Percentiles rank a stretch among this genome's conserved stretches.
phyloP scores from a whole-genome alignment of 805 yeast species.

The Kregervanrija fluxuum region DNA sequence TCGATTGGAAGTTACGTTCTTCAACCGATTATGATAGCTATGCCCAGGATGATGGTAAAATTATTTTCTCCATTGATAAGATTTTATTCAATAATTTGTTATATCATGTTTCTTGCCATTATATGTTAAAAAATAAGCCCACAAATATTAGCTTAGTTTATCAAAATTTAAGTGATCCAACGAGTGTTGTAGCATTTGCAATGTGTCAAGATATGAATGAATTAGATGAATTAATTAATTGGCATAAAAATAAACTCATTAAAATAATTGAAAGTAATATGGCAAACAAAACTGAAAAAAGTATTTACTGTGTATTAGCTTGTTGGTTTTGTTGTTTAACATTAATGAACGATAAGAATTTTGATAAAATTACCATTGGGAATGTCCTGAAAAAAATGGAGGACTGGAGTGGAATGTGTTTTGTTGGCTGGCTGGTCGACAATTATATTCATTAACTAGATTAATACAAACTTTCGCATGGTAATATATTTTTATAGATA shows the following conservation, averaged over 20 bases:
- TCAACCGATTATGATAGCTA: slow-evolving; percentile 3
- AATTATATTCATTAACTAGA: too few species aligned
- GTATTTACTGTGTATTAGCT: slow-evolving; percentile 4
- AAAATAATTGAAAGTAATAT: slow-evolving; percentile 6
- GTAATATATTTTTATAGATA: too few species aligned
- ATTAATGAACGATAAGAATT: slow-evolving; percentile 2
- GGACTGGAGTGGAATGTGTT: too few species aligned
- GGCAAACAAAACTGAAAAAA: slow-evolving; percentile 4
- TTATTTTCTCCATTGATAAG: slow-evolving; percentile 7
- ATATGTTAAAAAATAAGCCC: slow-evolving; percentile 3
- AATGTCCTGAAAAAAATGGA: slow-evolving; percentile 1
- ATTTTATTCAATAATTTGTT: slow-evolving; percentile 2
- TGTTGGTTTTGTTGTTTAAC: slow-evolving; percentile 7
- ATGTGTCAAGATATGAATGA: slow-evolving; percentile 5
- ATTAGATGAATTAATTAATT: slow-evolving; percentile 27
- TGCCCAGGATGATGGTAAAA: slow-evolving; percentile 4
- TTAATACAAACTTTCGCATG: too few species aligned
- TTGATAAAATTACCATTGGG: background rate
- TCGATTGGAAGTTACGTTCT: slow-evolving; percentile 2
- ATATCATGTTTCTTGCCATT: slow-evolving; percentile 6
- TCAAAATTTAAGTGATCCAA: slow-evolving; percentile 5
- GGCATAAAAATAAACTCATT: slow-evolving; percentile 32
- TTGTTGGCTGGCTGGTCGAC: too few species aligned
- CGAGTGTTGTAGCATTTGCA: slow-evolving; percentile 7
- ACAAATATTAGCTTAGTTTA: slow-evolving; percentile 3